These are phyloP conservation scores for Termitomyces heimii DNA, from an alignment of 768 basidiomycete species.

Conservation along the genomic window DNA sequence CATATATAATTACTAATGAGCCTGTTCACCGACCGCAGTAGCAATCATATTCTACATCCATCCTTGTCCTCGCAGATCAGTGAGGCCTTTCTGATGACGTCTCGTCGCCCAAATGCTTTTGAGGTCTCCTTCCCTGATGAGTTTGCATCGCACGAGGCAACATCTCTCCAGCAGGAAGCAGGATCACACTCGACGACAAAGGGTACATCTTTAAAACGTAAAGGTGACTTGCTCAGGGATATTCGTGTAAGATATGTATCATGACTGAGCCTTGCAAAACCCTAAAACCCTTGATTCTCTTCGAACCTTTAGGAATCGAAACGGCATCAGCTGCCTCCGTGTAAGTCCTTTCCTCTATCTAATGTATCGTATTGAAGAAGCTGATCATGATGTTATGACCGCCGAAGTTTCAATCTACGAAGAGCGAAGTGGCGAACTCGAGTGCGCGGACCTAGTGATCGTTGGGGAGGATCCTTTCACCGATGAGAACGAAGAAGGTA, in stretches of 20 bases:
- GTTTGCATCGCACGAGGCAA: slow-evolving; percentile 1
- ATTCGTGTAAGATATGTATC: slow-evolving; percentile 14
- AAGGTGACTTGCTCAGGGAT: slow-evolving; percentile 12
- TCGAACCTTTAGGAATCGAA: slow-evolving; percentile 19
- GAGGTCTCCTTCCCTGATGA: slow-evolving; percentile 50
- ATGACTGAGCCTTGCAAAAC: not conserved
- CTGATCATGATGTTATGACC: not conserved
- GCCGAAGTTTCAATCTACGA: slow-evolving; percentile 33
- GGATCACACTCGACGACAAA: not conserved
- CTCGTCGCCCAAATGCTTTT: slow-evolving; percentile 45
- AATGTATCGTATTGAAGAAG: not conserved
- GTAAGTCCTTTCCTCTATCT: slow-evolving; percentile 5
- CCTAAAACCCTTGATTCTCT: not conserved
- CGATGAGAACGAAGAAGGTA: slow-evolving; percentile 22
- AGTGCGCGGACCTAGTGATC: slow-evolving; percentile 29
- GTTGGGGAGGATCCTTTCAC: slow-evolving; percentile 36
- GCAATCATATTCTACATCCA: not conserved
- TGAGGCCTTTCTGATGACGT: slow-evolving; percentile 21
- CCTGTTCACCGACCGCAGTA: not conserved
- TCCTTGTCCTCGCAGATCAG: not conserved
- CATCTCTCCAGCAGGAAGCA: not conserved
- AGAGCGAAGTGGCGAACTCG: slow-evolving; percentile 24
- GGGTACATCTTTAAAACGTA: slow-evolving; percentile 15
- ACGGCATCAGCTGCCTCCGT: slow-evolving; percentile 14
- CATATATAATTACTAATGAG: not conserved